Conservation (phyloP, 2,329 filamentous ascomycete species). For the Fusarium albidum region DNA sequence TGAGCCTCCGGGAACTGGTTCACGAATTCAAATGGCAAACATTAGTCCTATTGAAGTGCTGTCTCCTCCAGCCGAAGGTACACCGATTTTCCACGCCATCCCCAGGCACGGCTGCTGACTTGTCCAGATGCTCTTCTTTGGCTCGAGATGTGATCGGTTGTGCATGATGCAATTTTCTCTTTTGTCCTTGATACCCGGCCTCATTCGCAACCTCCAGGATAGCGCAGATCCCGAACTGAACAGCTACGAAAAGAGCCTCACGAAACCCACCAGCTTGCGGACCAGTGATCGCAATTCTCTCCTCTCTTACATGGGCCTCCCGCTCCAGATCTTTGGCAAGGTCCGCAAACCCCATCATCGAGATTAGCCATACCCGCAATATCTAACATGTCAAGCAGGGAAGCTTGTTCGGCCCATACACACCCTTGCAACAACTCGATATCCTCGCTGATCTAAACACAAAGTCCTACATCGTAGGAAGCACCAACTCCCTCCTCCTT, state of each 20-base stretch:
- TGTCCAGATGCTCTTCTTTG: constrained; percentile 93
- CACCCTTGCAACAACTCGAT: constrained; percentile 93
- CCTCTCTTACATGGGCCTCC: constrained; percentile 92
- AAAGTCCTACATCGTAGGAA: constrained; percentile 97
- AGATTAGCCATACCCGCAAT: neutral
- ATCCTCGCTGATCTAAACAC: constrained; percentile 92
- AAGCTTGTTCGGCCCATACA: constrained; percentile 95
- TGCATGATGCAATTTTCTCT: constrained; percentile 99
- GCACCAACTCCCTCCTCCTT: constrained; percentile 91
- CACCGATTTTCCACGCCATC: constrained; percentile 4
- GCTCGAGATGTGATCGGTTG: constrained; percentile 91
- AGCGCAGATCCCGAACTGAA: constrained; percentile 94
- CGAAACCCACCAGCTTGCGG: constrained; percentile 82
- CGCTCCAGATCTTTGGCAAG: constrained; percentile 94
- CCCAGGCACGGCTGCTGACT: constrained; percentile 1
- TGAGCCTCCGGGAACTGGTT: constrained; percentile 88
- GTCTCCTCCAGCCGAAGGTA: constrained; percentile 93
- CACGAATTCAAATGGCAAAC: constrained; percentile 96
- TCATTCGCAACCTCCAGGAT: constrained; percentile 91
- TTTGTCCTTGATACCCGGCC: constrained; percentile 91
- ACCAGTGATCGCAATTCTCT: constrained; percentile 93
- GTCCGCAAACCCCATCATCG: constrained; percentile 48
- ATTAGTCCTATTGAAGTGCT: constrained; percentile 90
- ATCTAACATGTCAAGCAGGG: constrained; percentile 61
- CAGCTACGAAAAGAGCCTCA: constrained; percentile 77